Conservation (phyloP, 2,329 filamentous ascomycete genomes). For the Fusarium pseudocircinatum region DNA sequence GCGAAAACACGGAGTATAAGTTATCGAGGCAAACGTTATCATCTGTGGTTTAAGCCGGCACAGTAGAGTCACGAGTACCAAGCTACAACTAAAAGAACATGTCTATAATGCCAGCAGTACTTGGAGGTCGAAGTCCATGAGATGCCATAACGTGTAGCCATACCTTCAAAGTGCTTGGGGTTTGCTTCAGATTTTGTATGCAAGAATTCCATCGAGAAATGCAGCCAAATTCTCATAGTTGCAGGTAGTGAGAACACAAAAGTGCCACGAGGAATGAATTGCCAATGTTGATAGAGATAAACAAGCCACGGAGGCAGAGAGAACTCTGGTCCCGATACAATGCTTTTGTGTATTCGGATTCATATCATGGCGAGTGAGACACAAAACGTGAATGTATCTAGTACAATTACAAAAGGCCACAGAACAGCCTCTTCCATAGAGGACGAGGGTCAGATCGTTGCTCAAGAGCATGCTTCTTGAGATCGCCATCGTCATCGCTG, state of each 20-base stretch:
- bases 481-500: conserved; percentile 35
- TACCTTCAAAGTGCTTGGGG: no score
- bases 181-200: background rate
- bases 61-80: background rate
- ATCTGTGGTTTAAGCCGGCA: background rate
- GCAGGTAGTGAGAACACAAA: background rate
- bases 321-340: background rate
- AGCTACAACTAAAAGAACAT: background rate
- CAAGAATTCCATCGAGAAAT: no score
- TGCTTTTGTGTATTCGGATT: background rate
- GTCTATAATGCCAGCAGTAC: background rate
- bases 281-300: background rate
- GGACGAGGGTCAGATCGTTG: conserved; percentile 1
- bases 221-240: background rate
- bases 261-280: background rate
- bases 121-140: background rate
- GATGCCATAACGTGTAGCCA: background rate
- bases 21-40: background rate
- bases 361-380: background rate
- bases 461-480: conserved; percentile 27
- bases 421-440: conserved; percentile 43
- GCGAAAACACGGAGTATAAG: background rate
- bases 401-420: conserved; percentile 37
- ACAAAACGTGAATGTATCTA: background rate
- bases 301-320: background rate